A percentile compares a stretch with the other conserved stretches of the same genome.
Evolutionary conservation across 2,329 filamentous ascomycete genomes (phyloP).

Genomic region (Aschersonia sp.): DNA sequence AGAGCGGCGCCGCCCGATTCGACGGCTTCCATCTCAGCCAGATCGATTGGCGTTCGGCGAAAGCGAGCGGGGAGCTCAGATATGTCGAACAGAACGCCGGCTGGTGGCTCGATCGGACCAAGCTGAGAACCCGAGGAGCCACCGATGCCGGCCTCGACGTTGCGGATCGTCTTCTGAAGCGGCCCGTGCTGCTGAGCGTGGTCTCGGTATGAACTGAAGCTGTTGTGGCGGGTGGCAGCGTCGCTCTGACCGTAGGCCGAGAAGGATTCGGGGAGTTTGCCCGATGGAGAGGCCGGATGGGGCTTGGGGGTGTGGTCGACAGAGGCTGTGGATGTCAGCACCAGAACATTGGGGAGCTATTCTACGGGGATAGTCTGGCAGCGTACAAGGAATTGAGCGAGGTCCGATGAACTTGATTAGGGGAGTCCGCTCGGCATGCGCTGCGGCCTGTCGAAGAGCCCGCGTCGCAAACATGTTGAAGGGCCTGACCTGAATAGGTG

Average conservation of each 20-base stretch:
- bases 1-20: slow-evolving; percentile 75
- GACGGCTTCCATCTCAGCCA: slow-evolving; percentile 86
- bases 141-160: slow-evolving; percentile 32
- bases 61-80: slow-evolving; percentile 78
- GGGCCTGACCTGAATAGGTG: too few relatives aligned
- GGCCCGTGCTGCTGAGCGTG: slow-evolving; percentile 68
- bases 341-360: not conserved
- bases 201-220: slow-evolving; percentile 65
- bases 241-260: slow-evolving; percentile 16
- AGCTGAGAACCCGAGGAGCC: slow-evolving; percentile 52
- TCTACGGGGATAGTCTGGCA: not conserved
- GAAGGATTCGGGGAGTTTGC: slow-evolving; percentile 44
- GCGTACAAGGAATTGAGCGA: slow-evolving; percentile 38
- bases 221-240: slow-evolving; percentile 31
- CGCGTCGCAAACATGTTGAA: slow-evolving; percentile 38
- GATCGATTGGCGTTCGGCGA: slow-evolving; percentile 55
- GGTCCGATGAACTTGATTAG: slow-evolving; percentile 49
- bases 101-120: slow-evolving; percentile 53
- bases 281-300: slow-evolving; percentile 56
- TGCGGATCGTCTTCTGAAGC: slow-evolving; percentile 42
- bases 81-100: slow-evolving; percentile 76
- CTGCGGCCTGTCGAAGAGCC: slow-evolving; percentile 42
- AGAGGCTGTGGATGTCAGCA: slow-evolving; percentile 33
- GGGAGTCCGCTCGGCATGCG: slow-evolving; percentile 44
- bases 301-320: slow-evolving; percentile 60